phyloP scores from a whole-genome alignment of 2,329 filamentous ascomycete species.

The Fusarium camptoceras region DNA sequence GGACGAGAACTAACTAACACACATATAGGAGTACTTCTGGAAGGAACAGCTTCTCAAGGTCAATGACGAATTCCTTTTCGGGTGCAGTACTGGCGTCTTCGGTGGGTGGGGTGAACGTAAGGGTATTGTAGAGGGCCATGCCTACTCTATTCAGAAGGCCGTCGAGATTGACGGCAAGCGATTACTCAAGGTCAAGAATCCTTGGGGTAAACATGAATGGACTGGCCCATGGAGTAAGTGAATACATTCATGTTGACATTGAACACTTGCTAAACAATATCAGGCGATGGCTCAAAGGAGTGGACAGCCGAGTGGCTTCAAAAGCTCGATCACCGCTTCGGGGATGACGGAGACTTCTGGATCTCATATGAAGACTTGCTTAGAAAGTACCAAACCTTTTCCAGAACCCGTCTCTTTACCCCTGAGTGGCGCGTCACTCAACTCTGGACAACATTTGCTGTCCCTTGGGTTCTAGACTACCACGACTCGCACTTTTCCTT shows the following conservation, averaged over 20 bases:
- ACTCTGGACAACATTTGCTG: slow-evolving; percentile 62
- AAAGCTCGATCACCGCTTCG: slow-evolving; percentile 78
- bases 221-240: slow-evolving; percentile 76
- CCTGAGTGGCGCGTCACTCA: slow-evolving; percentile 64
- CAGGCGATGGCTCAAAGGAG: slow-evolving; percentile 80
- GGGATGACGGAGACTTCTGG: slow-evolving; percentile 78
- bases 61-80: slow-evolving; percentile 81
- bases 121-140: slow-evolving; percentile 69
- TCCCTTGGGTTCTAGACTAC: slow-evolving; percentile 69
- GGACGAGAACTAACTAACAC: not conserved
- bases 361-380: slow-evolving; percentile 70
- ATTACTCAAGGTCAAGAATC: slow-evolving; percentile 76
- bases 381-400: slow-evolving; percentile 68
- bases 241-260: rapidly evolving
- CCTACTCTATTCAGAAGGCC: slow-evolving; percentile 71
- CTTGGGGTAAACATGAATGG: slow-evolving; percentile 86
- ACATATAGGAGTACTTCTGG: slow-evolving; percentile 70
- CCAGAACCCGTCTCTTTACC: slow-evolving; percentile 68
- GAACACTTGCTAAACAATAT: slow-evolving; percentile 25
- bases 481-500: slow-evolving; percentile 66
- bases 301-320: slow-evolving; percentile 86
- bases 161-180: slow-evolving; percentile 68
- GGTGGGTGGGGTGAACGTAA: slow-evolving; percentile 57
- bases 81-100: slow-evolving; percentile 63
- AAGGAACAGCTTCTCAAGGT: slow-evolving; percentile 80